Evolutionary conservation across 352 stramenopile species (phyloP), one percentile per base, ranked within the genome.

Genomic region (Peronospora tabacina): DNA sequence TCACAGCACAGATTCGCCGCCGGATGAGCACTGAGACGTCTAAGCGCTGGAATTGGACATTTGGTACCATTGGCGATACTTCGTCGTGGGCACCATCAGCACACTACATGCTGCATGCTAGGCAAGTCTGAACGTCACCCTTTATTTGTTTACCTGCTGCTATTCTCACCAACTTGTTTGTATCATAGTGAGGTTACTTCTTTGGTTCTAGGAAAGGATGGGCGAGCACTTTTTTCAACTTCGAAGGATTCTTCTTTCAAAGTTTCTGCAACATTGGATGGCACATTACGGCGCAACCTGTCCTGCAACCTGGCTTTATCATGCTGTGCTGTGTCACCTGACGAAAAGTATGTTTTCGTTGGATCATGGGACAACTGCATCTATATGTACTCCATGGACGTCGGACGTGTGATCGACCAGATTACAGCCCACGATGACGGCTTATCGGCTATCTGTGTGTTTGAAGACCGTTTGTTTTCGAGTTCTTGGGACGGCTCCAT

Each of bases 331-430:
- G 66, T 92, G 6, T 91, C 82, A 2, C 57, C 63, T 0, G 82
- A 91, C 39, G 83, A 94, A 58, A 90, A 90, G 49, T 82, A 78
- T 39, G 75, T 90, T 15, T 88, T 94, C 29, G 68, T 94, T 44
- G 82, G 81, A 4, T 90, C 79, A 13, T 85, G 66, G 73, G 83
- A 94, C 56, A 84, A 84, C 44, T 83, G 74, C 38, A 70, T 94
- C 32, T 91, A 91, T 65, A 92, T 94, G 82, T 90, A 90, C 40
- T 89, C 79, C 11, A 78, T 92, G 44, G 83, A 92, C 20, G 75
- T 82, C 12, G 83, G 83, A 0, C 80, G 79, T 10, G 72, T 94
- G 0, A 70, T 90, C 28, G 78, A 90, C 40, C 81, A 92, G 41
- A 76, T 87, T 26, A 84, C 71, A 7, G 83, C 81, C 7, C 82